phyloP scores from a whole-genome alignment of 2,329 filamentous ascomycete genomes.

The Hymenoscyphus fructigenus region DNA sequence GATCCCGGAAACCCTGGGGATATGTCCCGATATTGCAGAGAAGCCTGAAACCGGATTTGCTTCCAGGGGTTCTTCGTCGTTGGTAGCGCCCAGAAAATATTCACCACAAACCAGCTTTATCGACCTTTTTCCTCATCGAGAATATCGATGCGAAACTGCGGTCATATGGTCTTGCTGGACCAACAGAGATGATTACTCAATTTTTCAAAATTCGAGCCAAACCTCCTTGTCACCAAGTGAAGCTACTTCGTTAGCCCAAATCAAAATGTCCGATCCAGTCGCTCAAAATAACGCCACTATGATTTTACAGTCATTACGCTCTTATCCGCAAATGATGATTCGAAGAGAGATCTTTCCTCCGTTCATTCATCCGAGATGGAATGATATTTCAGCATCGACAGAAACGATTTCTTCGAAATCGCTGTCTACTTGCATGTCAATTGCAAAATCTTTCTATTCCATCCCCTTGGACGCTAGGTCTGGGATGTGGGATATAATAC shows the following conservation, averaged over 20 bases:
- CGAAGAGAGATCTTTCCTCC: conserved; percentile 29
- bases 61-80: too few relatives aligned
- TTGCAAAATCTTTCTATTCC: conserved; percentile 29
- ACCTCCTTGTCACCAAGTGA: neutral
- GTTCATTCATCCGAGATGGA: conserved; percentile 27
- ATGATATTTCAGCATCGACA: neutral
- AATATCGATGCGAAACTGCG: neutral
- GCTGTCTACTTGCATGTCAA: conserved; percentile 28
- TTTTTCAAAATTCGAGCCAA: neutral
- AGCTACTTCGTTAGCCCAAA: conserved; percentile 27
- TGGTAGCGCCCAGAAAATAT: too few relatives aligned
- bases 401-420: conserved; percentile 11
- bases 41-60: too few relatives aligned
- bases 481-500: conserved; percentile 26
- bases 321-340: conserved; percentile 29
- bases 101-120: too few relatives aligned
- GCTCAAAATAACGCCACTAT: conserved; percentile 16
- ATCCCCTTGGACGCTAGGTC: conserved; percentile 20
- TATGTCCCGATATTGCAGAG: too few relatives aligned
- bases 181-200: neutral
- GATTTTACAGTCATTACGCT: conserved; percentile 17
- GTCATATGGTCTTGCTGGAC: conserved; percentile 3
- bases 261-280: conserved; percentile 13
- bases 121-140: too few relatives aligned
- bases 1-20: too few relatives aligned